Percentiles rank a stretch among this genome's conserved stretches.
Evolutionary conservation across 352 stramenopile genomes (phyloP).

Genomic region (Pythium dissimile): DNA sequence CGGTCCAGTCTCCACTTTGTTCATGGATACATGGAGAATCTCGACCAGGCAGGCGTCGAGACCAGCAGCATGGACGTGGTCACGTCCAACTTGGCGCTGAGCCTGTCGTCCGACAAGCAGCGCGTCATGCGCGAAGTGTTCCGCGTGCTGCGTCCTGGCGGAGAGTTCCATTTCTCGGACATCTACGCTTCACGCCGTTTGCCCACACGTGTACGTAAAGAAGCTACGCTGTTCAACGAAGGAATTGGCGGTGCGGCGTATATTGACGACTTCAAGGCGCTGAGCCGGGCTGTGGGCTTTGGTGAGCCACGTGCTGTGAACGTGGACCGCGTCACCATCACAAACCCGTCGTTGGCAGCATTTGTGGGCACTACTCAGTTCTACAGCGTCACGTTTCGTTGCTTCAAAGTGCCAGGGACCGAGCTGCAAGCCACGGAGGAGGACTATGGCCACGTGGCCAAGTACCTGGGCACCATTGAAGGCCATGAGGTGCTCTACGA

Average conservation of each 20-base stretch:
- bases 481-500: constrained; percentile 43
- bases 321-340: constrained; percentile 59
- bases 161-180: constrained; percentile 90
- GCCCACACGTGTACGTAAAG: constrained; percentile 45
- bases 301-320: constrained; percentile 79
- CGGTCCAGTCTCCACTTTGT: constrained; percentile 78
- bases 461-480: constrained; percentile 88
- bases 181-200: constrained; percentile 84
- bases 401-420: constrained; percentile 77
- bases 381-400: constrained; percentile 84
- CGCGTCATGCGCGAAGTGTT: constrained; percentile 76
- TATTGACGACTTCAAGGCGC: constrained; percentile 87
- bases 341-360: constrained; percentile 41
- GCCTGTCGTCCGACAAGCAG: constrained; percentile 86
- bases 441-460: constrained; percentile 90
- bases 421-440: constrained; percentile 60
- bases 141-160: constrained; percentile 72
- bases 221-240: constrained; percentile 85
- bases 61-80: constrained; percentile 81
- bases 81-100: constrained; percentile 91
- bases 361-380: constrained; percentile 75
- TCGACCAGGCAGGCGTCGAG: constrained; percentile 63
- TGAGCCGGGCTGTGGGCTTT: constrained; percentile 76
- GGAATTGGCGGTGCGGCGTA: constrained; percentile 88
- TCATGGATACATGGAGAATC: constrained; percentile 80